These are phyloP conservation scores for Ascochyta fabae DNA, from an alignment of 2,329 filamentous ascomycete genomes.

Conservation along the genomic window DNA sequence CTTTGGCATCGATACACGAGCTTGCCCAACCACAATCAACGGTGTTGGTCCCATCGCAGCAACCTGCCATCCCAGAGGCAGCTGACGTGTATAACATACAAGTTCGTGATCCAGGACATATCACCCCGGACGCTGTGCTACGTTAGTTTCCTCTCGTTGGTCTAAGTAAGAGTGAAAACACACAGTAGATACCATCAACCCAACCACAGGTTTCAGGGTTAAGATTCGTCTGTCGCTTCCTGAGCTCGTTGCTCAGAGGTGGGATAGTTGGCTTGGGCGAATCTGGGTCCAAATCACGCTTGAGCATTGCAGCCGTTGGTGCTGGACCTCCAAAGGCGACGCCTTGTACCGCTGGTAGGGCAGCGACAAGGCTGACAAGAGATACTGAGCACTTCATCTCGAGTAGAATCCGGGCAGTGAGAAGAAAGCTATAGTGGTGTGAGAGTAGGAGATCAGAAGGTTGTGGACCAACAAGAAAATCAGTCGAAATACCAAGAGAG, in stretches of 20 bases:
- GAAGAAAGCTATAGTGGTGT: not conserved
- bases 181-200: conserved; percentile 31
- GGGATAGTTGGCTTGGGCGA: conserved; percentile 33
- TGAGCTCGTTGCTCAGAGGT: conserved; percentile 28
- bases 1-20: conserved; percentile 33
- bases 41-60: conserved; percentile 30
- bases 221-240: conserved; percentile 21
- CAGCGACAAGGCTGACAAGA: conserved; percentile 21
- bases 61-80: conserved; percentile 35
- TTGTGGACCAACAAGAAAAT: not conserved
- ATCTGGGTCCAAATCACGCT: conserved; percentile 18
- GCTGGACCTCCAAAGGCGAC: conserved; percentile 31
- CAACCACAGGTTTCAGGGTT: conserved; percentile 35
- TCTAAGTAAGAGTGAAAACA: not conserved
- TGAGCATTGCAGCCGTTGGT: conserved; percentile 21
- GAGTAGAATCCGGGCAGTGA: not conserved
- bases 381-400: conserved; percentile 13
- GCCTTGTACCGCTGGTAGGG: conserved; percentile 23
- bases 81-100: conserved; percentile 36
- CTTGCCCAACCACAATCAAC: conserved; percentile 35
- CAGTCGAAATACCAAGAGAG: not conserved
- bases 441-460: not conserved
- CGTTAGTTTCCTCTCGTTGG: not conserved
- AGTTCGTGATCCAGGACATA: conserved; percentile 26
- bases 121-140: conserved; percentile 19